Percentiles rank a stretch among this genome's conserved stretches.
phyloP scores from a whole-genome alignment of 495 filamentous ascomycete species.

The Annulohypoxylon stygium region DNA sequence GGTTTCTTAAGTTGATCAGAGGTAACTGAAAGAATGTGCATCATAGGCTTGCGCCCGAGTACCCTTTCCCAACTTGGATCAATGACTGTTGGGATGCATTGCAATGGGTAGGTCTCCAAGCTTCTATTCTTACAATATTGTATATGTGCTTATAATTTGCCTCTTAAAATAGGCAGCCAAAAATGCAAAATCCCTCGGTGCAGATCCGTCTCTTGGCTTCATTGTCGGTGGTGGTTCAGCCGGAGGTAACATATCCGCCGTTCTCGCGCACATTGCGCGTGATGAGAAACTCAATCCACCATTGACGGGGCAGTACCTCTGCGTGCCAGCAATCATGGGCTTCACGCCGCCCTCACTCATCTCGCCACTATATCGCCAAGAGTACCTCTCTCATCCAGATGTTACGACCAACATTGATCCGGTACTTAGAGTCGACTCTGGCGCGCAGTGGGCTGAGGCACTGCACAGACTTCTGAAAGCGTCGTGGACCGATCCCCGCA shows the following conservation, averaged over 20 bases:
- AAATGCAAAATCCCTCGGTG: constrained; percentile 55
- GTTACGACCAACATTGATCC: constrained; percentile 42
- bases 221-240: constrained; percentile 64
- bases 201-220: constrained; percentile 60
- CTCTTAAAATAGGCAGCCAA: constrained; percentile 49
- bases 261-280: constrained; percentile 56
- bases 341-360: constrained; percentile 28
- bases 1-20: not conserved
- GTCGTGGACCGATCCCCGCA: constrained; percentile 35
- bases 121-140: not conserved
- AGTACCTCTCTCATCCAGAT: constrained; percentile 45
- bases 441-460: constrained; percentile 14
- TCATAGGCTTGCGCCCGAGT: constrained; percentile 59
- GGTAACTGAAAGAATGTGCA: constrained; percentile 3
- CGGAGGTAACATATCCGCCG: constrained; percentile 61
- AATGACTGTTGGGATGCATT: constrained; percentile 66
- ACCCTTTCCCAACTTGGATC: constrained; percentile 60
- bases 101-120: constrained; percentile 57
- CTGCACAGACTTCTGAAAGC: constrained; percentile 10
- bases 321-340: constrained; percentile 54
- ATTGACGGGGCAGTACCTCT: constrained; percentile 61
- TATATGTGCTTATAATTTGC: constrained; percentile 8
- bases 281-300: constrained; percentile 59
- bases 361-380: constrained; percentile 33
- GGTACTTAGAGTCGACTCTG: constrained; percentile 21